These are phyloP conservation scores for Exserohilum turcica DNA, from an alignment of 2,329 filamentous ascomycete species.

Conservation along the genomic window DNA sequence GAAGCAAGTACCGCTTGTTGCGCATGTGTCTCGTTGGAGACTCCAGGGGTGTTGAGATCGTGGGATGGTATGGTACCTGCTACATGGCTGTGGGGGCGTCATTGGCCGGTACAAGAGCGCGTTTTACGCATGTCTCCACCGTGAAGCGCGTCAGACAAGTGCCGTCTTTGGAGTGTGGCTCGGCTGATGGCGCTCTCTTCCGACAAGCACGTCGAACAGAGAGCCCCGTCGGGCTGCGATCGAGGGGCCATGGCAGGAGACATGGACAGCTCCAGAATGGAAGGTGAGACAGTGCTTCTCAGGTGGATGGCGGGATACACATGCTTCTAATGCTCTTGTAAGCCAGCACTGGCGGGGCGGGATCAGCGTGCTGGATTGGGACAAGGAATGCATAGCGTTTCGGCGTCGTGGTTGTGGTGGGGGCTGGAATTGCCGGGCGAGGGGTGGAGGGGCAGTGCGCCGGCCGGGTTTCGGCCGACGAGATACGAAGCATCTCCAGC, in stretches of 20 bases:
- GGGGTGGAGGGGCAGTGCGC: slow-evolving; percentile 18
- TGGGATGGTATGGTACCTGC: no score
- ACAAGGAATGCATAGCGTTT: slow-evolving; percentile 26
- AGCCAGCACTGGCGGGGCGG: slow-evolving; percentile 10
- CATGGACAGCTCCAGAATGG: background rate
- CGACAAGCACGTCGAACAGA: no score
- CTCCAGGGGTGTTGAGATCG: no score
- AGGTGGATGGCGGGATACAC: background rate
- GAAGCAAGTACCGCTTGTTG: no score
- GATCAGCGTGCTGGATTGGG: slow-evolving; percentile 24
- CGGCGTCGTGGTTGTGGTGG: background rate
- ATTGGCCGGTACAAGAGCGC: background rate
- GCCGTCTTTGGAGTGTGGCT: background rate
- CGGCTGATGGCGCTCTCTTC: no score
- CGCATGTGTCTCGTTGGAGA: no score
- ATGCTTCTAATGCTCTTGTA: slow-evolving; percentile 16
- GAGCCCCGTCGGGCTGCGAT: no score
- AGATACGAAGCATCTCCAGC: slow-evolving; percentile 22
- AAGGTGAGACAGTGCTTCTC: background rate
- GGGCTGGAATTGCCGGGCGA: slow-evolving; percentile 8
- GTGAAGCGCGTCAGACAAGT: background rate
- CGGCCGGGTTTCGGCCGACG: slow-evolving; percentile 17
- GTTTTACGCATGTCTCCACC: background rate
- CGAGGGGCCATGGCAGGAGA: no score
- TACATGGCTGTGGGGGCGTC: no score